Base-by-base conservation (phyloP, 2,329 filamentous ascomycete genomes). In the Aspergillus bombycis region DNA sequence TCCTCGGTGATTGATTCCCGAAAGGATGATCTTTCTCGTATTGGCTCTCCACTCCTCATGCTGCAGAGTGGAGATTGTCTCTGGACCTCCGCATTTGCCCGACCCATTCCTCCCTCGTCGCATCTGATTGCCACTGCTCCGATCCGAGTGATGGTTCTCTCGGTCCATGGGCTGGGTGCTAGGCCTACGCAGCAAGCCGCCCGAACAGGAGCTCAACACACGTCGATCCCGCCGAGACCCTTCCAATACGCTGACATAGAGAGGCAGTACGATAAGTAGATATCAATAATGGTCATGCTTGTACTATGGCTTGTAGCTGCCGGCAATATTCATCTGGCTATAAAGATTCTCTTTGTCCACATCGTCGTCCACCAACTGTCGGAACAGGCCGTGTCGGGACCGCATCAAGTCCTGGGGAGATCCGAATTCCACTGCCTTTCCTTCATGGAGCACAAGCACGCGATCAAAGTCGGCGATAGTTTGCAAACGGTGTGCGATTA, bases 401-500 rank as follows among this genome's bases (percentile, higher is more conserved):
- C 30, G 52, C 14, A 61, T 43, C 53, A 61, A 36, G 1, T 57
- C 32, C 3, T 36, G 52, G n/a, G 59, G 59, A 23, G 52, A 57
- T 3, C 53, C 59, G 11, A 32, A 57, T 46, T 61, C 59, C 16
- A 61, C 53, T 19, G 56, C 46, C 41, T 41, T 36, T 23, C 59
- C 59, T 23, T 32, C 23, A n/a, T 61, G 53, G 2, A 57, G 12
- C 2, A 61, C 59, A 30, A 61, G 53, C 8, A 61, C 26, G 21
- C n/a, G 26, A 23, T 61, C 59, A 21, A 46, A 56, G 45, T 61
- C 59, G 1, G 23, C 59, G 21, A 61, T 57, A 1, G 59, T 57
- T 36, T 57, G 55, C 11, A 61, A 21, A 21, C 53, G 53, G 28
- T 61, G 59, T 14, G 59, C 59, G 28, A 61, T 61, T 7, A 61